Evolutionary conservation across 495 filamentous ascomycete species (phyloP).

Genomic region (Aspergillus leporis): DNA sequence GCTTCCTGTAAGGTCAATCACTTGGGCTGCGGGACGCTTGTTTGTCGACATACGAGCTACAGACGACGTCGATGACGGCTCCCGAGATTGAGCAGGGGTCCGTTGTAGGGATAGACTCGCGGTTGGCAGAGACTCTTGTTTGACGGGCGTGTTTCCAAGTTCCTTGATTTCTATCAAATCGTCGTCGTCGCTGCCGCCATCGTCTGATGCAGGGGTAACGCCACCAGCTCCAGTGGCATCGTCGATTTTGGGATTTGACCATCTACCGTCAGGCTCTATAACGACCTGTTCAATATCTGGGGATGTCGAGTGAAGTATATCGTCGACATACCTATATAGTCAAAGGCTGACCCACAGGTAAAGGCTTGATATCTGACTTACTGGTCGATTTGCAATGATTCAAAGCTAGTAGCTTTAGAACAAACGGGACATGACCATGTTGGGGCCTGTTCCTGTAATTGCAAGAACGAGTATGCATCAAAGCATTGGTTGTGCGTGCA

Average conservation of each 20-base stretch:
- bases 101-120: conserved; percentile 40
- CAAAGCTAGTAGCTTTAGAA: conserved; percentile 77
- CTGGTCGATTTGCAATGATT: conserved; percentile 83
- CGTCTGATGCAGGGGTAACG: conserved; percentile 42
- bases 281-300: conserved; percentile 77
- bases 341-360: conserved; percentile 3
- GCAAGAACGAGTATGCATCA: conserved; percentile 89
- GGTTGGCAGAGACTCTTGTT: conserved; percentile 41
- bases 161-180: conserved; percentile 70
- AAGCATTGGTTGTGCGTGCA: conserved; percentile 95
- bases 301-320: conserved; percentile 74
- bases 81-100: conserved; percentile 56
- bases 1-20: conserved; percentile 80
- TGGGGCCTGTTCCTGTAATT: conserved; percentile 92
- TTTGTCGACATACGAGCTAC: conserved; percentile 45
- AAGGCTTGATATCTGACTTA: conserved; percentile 43
- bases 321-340: conserved; percentile 74
- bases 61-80: conserved; percentile 51
- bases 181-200: conserved; percentile 63
- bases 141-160: conserved; percentile 44
- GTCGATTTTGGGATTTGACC: conserved; percentile 55
- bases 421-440: conserved; percentile 95
- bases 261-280: conserved; percentile 83
- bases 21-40: conserved; percentile 62
- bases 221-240: conserved; percentile 36